Conservation (phyloP, 176 grass and related monocot species). For the Aegilops sharonensis region DNA sequence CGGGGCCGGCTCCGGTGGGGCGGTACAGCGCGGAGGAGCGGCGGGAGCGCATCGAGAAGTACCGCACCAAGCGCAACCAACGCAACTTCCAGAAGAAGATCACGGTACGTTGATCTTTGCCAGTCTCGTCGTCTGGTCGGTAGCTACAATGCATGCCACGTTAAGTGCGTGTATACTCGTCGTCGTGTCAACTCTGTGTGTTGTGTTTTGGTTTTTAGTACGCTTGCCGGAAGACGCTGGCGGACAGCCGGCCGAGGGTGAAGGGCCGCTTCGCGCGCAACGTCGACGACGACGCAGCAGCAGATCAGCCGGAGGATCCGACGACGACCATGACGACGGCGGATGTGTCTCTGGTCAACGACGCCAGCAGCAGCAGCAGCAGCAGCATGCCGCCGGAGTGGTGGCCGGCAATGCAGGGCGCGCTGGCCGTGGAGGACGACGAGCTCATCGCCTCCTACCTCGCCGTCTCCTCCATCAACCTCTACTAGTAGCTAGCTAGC, state of each 20-base stretch:
- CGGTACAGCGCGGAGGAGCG: constrained; percentile 73
- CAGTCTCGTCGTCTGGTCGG: not conserved
- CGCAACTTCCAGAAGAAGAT: constrained; percentile 98
- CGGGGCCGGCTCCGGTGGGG: not conserved
- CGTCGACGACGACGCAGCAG: constrained; percentile 28
- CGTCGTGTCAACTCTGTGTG: not conserved
- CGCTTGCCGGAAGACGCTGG: constrained; percentile 86
- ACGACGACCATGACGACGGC: not conserved
- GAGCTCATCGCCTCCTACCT: constrained; percentile 52
- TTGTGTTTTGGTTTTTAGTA: constrained; percentile 32
- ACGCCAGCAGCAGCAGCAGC: not conserved
- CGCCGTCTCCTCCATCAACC: constrained; percentile 42
- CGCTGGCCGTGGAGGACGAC: constrained; percentile 23
- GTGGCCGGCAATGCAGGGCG: constrained; percentile 58
- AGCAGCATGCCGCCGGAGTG: constrained; percentile 30
- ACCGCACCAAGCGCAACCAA: constrained; percentile 78
- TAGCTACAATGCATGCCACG: not conserved
- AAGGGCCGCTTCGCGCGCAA: constrained; percentile 79
- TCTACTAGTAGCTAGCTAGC: not conserved
- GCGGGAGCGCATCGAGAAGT: constrained; percentile 84
- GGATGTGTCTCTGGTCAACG: not conserved
- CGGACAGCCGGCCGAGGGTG: constrained; percentile 77
- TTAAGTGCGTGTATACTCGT: not conserved
- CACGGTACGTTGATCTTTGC: constrained; percentile 40
- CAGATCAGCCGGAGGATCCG: constrained; percentile 13